Percentiles rank a stretch among this genome's conserved stretches.
Evolutionary conservation across 306 rosid genomes (phyloP).

Genomic region (Fragaria iinumae): DNA sequence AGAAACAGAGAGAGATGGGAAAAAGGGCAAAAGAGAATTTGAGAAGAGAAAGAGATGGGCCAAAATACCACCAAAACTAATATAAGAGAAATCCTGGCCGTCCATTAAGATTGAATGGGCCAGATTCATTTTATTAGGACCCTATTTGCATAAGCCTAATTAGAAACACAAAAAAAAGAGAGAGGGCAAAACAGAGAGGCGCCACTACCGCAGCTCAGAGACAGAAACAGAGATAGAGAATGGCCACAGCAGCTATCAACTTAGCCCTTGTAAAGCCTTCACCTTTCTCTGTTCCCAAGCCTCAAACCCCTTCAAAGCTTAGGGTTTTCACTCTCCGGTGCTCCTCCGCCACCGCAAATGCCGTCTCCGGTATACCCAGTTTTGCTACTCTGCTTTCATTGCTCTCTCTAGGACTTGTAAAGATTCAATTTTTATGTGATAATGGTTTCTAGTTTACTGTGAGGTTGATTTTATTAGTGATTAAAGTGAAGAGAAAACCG

Average conservation of each 20-base stretch:
- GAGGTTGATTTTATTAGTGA: not conserved
- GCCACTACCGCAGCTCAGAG: no score
- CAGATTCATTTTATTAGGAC: no score
- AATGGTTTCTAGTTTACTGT: not conserved
- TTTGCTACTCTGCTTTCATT: not conserved
- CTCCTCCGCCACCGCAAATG: constrained; percentile 14
- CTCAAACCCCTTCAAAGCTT: constrained; percentile 5
- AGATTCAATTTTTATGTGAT: not conserved
- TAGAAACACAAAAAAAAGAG: no score
- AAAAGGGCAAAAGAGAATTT: no score
- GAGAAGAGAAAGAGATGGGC: no score
- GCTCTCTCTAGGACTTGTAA: not conserved
- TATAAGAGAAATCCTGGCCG: no score
- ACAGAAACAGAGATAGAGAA: not conserved
- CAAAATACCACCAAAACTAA: no score
- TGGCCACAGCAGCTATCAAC: constrained; percentile 21
- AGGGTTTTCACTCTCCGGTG: constrained; percentile 27
- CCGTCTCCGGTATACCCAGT: constrained; percentile 17
- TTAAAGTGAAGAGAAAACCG: not conserved
- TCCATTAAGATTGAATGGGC: no score
- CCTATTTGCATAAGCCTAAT: no score
- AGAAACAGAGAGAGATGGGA: no score
- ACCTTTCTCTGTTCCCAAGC: not conserved
- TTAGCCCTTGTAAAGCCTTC: constrained; percentile 9
- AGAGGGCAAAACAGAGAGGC: no score